Evolutionary conservation across 371 early-diverging fungal species (phyloP).

Genomic region (Amoeboaphelidium occidentale): DNA sequence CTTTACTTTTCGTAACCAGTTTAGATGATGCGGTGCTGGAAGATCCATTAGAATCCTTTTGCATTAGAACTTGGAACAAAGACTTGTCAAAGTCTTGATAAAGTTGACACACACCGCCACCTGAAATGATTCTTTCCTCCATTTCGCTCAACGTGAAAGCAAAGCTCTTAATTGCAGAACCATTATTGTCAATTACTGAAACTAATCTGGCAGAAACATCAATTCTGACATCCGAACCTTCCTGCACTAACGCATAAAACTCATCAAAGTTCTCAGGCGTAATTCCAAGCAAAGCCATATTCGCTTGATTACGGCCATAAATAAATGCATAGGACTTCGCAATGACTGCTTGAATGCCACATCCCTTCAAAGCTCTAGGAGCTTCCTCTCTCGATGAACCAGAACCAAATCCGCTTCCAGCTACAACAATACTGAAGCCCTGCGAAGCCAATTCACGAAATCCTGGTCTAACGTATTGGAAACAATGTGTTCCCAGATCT

Average conservation of each 20-base stretch:
- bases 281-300: conserved; percentile 48
- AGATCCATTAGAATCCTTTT: no score
- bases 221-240: conserved; percentile 31
- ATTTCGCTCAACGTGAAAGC: conserved; percentile 28
- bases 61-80: no score
- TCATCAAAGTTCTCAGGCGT: conserved; percentile 29
- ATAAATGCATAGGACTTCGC: conserved; percentile 40
- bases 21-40: no score
- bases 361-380: conserved; percentile 39
- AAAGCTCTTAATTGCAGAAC: conserved; percentile 12
- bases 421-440: conserved; percentile 37
- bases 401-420: conserved; percentile 36
- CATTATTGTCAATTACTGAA: conserved; percentile 14
- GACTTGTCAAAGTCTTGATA: no score
- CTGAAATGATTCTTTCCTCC: conserved; percentile 43
- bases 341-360: conserved; percentile 39
- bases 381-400: conserved; percentile 52
- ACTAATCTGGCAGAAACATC: conserved; percentile 32
- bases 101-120: conserved; percentile 54
- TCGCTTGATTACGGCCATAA: conserved; percentile 19
- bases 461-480: conserved; percentile 42
- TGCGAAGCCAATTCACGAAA: conserved; percentile 28
- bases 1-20: no score
- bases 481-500: conserved; percentile 41
- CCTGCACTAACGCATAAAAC: conserved; percentile 38